These are phyloP conservation scores for Stemphylium vesicarium DNA, from an alignment of 2,329 filamentous ascomycete species.

Conservation along the genomic window DNA sequence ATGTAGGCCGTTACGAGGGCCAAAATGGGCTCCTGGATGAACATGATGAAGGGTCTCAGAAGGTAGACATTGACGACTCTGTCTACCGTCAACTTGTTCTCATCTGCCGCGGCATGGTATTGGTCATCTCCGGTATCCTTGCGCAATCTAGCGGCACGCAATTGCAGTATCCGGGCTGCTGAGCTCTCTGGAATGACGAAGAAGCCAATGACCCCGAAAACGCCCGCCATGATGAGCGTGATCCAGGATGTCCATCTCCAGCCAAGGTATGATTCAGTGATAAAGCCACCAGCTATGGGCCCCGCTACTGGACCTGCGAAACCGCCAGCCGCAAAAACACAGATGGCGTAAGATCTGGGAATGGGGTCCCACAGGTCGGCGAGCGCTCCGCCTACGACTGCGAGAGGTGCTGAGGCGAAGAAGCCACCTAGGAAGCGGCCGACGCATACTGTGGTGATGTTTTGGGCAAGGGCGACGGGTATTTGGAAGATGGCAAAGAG, in stretches of 20 bases:
- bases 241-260: slow-evolving; percentile 50
- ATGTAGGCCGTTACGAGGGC: slow-evolving; percentile 68
- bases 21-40: slow-evolving; percentile 52
- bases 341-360: slow-evolving; percentile 45
- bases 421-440: slow-evolving; percentile 61
- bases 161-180: slow-evolving; percentile 38
- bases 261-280: slow-evolving; percentile 41
- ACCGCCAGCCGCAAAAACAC: slow-evolving; percentile 44
- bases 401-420: slow-evolving; percentile 53
- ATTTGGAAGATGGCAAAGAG: slow-evolving; percentile 51
- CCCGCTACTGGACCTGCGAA: slow-evolving; percentile 52
- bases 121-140: slow-evolving; percentile 45
- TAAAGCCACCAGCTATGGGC: slow-evolving; percentile 54
- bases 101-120: slow-evolving; percentile 52
- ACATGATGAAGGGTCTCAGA: slow-evolving; percentile 69
- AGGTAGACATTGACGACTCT: slow-evolving; percentile 71
- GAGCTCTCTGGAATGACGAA: slow-evolving; percentile 42
- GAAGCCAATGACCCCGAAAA: slow-evolving; percentile 32
- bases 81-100: slow-evolving; percentile 66
- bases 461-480: slow-evolving; percentile 51
- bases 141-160: slow-evolving; percentile 38
- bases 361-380: slow-evolving; percentile 48
- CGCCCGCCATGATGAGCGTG: slow-evolving; percentile 43
- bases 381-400: slow-evolving; percentile 44
- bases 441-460: slow-evolving; percentile 59